Evolutionary conservation across 2,329 filamentous ascomycete genomes (phyloP), one percentile per base, ranked within the genome.

Genomic region (Beauveria bassiana): DNA sequence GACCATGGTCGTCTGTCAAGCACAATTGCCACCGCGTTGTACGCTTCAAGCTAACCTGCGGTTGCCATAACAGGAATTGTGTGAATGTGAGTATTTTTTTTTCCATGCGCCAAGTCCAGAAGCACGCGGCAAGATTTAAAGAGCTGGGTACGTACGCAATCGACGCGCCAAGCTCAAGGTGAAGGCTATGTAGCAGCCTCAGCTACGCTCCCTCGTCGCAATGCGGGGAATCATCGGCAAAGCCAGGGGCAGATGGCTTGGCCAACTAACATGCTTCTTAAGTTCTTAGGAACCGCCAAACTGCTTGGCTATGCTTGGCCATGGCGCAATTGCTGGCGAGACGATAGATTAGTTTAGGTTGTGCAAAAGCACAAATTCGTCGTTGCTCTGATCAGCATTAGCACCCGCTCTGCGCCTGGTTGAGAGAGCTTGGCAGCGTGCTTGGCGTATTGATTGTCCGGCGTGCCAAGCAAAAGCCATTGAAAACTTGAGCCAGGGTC

Each of bases 371-470:
- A 20, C 28, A 20, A 28, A 20, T 20, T 26, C 3, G 12, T n/a
- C n/a, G 26, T 31, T 20, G 2, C 12, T 42, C 16, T 14, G 55
- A 58, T 58, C 55, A 58, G 31, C 55, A 58, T 58, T 50, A 45
- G 45, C 55, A 57, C 38, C 49, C 34, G 57, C 47, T 28, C 53
- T 53, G 49, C 57, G 57, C 57, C 49, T 60, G 49, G 26, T 31
- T 46, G 47, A 8, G 57, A 31, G 22, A 31, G 22, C 57, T 53
- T 60, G 57, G 57, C 56, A 24, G 49, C 16, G 14, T 26, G 22
- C 57, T 53, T 60, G 57, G 57, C 55, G 42, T 50, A 45, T 46
- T 56, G 45, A 49, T 22, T 26, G 20, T 18, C 16, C 12, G 38
- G 34, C 42, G 40, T 20, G 57, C 57, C 49, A 60, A 60, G 57